Percentiles rank a stretch among this genome's conserved stretches.
phyloP scores from a whole-genome alignment of 257 asterid genomes.

The Fraxinus cuspidata region DNA sequence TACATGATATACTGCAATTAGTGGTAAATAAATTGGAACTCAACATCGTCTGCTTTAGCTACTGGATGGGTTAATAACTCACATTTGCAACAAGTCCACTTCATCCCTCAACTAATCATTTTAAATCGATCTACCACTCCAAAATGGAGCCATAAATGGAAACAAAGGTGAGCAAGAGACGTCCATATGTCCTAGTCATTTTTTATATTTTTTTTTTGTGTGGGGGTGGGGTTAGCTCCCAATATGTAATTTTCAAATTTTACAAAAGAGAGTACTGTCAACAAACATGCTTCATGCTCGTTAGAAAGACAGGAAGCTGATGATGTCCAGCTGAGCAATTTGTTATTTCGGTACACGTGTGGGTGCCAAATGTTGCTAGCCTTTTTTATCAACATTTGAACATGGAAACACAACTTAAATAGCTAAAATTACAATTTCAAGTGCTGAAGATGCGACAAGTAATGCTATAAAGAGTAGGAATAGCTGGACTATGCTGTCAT shows the following conservation, averaged over 20 bases:
- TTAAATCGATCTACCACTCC: too few relatives aligned
- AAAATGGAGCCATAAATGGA: too few relatives aligned
- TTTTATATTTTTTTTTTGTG: too few relatives aligned
- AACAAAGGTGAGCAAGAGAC: too few relatives aligned
- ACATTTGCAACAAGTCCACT: too few relatives aligned
- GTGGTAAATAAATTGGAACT: too few relatives aligned
- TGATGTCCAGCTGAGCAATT: not conserved
- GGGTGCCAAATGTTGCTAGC: not conserved
- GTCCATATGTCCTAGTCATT: too few relatives aligned
- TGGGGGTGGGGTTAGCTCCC: not conserved
- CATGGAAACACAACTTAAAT: not conserved
- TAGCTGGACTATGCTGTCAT: not conserved
- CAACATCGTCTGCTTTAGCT: too few relatives aligned
- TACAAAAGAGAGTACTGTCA: not conserved
- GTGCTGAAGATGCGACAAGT: not conserved
- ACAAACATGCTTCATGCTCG: not conserved
- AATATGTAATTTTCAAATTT: not conserved
- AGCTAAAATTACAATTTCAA: slow-evolving; percentile 7
- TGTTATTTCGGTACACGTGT: not conserved
- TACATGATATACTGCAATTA: too few relatives aligned
- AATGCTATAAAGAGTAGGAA: slow-evolving; percentile 3
- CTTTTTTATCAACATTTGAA: slow-evolving; percentile 15
- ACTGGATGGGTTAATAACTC: too few relatives aligned
- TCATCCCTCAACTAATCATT: too few relatives aligned
- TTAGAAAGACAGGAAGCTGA: not conserved